Percentiles rank a stretch among this genome's conserved stretches.
Conservation (phyloP, 768 basidiomycete genomes). For the Clathrus columnatus region DNA sequence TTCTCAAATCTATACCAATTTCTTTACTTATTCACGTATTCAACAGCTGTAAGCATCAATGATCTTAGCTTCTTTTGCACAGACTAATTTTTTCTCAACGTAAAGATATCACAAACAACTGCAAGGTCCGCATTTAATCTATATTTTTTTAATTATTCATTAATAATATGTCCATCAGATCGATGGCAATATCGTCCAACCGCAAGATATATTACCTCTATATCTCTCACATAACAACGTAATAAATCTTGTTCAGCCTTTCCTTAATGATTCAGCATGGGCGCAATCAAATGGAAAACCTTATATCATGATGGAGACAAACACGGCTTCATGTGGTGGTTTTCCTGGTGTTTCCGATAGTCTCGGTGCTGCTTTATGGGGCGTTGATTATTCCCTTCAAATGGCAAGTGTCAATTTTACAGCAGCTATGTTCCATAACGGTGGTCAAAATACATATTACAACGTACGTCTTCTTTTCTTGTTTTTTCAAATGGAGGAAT, state of each 20-base stretch:
- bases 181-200: slow-evolving; percentile 14
- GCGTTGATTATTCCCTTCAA: slow-evolving; percentile 38
- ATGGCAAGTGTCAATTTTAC: slow-evolving; percentile 43
- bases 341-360: slow-evolving; percentile 42
- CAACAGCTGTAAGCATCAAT: neutral
- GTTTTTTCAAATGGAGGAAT: neutral
- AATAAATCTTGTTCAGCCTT: slow-evolving; percentile 26
- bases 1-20: slow-evolving; percentile 14
- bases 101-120: slow-evolving; percentile 27
- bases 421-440: slow-evolving; percentile 37
- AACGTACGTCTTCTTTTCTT: slow-evolving; percentile 30
- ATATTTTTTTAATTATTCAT: neutral
- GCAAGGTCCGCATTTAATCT: slow-evolving; percentile 4
- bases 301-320: slow-evolving; percentile 47
- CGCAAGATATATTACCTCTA: slow-evolving; percentile 32
- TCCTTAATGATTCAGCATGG: slow-evolving; percentile 26
- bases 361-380: slow-evolving; percentile 45
- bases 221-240: slow-evolving; percentile 38
- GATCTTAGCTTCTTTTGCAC: neutral
- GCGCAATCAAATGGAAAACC: slow-evolving; percentile 29
- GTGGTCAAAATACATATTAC: slow-evolving; percentile 42
- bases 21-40: slow-evolving; percentile 10
- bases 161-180: neutral
- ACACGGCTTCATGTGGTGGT: slow-evolving; percentile 47
- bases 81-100: neutral